Evolutionary conservation across 2,329 filamentous ascomycete species (phyloP).

Genomic region (Diaporthe sp.): DNA sequence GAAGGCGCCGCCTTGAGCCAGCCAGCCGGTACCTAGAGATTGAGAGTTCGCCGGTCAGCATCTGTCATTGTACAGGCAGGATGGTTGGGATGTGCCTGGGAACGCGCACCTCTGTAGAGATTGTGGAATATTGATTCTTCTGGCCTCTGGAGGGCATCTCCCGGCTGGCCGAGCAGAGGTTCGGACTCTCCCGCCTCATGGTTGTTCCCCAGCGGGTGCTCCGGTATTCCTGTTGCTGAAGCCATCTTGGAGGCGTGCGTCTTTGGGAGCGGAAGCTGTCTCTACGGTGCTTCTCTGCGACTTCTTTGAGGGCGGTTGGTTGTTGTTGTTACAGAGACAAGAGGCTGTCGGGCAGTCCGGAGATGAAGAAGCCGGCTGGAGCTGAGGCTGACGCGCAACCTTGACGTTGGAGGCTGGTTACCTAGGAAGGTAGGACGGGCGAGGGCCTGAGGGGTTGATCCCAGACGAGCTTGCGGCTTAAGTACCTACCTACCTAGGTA

Average conservation of each 20-base stretch:
- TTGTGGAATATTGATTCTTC: slow-evolving; percentile 77
- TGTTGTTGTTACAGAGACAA: background rate
- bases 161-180: slow-evolving; percentile 78
- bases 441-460: slow-evolving; percentile 7
- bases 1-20: slow-evolving; percentile 84
- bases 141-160: slow-evolving; percentile 79
- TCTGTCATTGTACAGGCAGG: slow-evolving; percentile 30
- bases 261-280: background rate
- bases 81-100: background rate
- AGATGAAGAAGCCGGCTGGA: background rate
- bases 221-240: slow-evolving; percentile 76
- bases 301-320: background rate
- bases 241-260: slow-evolving; percentile 64
- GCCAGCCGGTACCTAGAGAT: slow-evolving; percentile 78
- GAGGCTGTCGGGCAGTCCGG: background rate
- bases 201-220: slow-evolving; percentile 57
- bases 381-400: background rate
- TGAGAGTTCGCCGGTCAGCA: slow-evolving; percentile 33
- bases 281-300: background rate
- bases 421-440: background rate
- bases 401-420: slow-evolving; percentile 14
- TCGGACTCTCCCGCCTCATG: slow-evolving; percentile 68
- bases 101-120: slow-evolving; percentile 76
- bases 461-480: slow-evolving; percentile 11
- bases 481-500: background rate